Percentiles rank a stretch among this genome's conserved stretches.
phyloP scores from a whole-genome alignment of 2,329 filamentous ascomycete species.

The Colletotrichum liaoningense region DNA sequence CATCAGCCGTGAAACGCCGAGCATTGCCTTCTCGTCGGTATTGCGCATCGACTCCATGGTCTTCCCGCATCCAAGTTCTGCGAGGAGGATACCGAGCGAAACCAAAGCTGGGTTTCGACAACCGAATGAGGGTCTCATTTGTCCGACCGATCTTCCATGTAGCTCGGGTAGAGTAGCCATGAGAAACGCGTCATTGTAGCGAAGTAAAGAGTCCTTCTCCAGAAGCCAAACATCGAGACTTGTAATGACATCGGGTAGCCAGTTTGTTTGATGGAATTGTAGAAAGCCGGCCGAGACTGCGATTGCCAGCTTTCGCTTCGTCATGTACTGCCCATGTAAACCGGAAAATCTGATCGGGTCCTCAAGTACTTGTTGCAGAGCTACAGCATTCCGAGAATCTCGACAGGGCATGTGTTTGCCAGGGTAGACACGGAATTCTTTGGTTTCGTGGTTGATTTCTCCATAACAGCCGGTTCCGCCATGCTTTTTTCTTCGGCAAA shows the following conservation, averaged over 20 bases:
- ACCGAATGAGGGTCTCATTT: not conserved
- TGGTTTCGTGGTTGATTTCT: too few relatives aligned
- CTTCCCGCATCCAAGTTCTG: conserved; percentile 37
- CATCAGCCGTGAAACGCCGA: not conserved
- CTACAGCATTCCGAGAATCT: too few relatives aligned
- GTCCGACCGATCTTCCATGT: not conserved
- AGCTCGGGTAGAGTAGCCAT: not conserved
- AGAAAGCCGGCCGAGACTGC: conserved; percentile 39
- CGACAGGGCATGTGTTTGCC: too few relatives aligned
- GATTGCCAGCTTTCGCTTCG: not conserved
- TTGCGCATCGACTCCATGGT: conserved; percentile 13
- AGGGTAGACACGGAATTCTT: too few relatives aligned
- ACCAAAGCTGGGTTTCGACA: conserved; percentile 26
- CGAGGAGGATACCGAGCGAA: conserved; percentile 37
- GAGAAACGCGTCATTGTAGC: not conserved
- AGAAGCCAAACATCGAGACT: conserved; percentile 34
- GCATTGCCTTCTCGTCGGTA: not conserved
- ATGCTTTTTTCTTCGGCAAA: too few relatives aligned
- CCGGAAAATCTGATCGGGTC: not conserved
- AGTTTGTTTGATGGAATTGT: conserved; percentile 39
- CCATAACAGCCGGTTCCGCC: too few relatives aligned
- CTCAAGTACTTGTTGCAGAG: too few relatives aligned
- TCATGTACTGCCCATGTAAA: conserved; percentile 31
- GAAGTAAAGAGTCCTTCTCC: not conserved
- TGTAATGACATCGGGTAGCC: conserved; percentile 33